Conservation (phyloP, 352 stramenopile genomes). For the Phytopythium helicoides region DNA sequence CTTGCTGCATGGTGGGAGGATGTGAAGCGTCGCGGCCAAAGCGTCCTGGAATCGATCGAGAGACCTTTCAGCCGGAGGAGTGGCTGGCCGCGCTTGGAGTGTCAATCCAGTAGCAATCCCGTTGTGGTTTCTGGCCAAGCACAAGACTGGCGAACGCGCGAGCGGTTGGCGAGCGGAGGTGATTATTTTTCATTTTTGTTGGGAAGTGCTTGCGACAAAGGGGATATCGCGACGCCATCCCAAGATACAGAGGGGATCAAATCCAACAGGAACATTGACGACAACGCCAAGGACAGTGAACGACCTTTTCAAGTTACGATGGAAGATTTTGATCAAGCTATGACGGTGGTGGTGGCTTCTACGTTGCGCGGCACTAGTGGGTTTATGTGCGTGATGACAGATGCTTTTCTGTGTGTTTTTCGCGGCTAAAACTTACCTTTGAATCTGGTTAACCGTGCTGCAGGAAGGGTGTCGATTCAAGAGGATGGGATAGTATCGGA, state of each 20-base stretch:
- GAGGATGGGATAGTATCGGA: conserved; percentile 75
- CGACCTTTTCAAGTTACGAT: conserved; percentile 54
- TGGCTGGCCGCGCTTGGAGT: conserved; percentile 54
- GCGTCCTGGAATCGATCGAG: conserved; percentile 19
- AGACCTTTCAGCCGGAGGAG: conserved; percentile 32
- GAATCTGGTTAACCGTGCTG: conserved; percentile 5
- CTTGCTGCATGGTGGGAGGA: conserved; percentile 56
- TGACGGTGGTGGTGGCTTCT: conserved; percentile 64
- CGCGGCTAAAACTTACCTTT: conserved; percentile 5
- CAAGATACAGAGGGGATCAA: too few species aligned
- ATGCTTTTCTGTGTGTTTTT: not conserved
- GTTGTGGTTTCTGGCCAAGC: conserved; percentile 63
- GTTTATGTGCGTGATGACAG: conserved; percentile 39
- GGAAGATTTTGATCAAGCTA: conserved; percentile 73
- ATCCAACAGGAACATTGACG: too few species aligned
- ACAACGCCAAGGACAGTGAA: conserved; percentile 1
- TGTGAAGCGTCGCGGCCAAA: conserved; percentile 44
- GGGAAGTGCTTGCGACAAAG: conserved; percentile 1
- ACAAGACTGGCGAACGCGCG: conserved; percentile 8
- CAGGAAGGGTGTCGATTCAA: conserved; percentile 56
- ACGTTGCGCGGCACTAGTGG: conserved; percentile 55
- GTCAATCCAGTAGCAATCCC: conserved; percentile 61
- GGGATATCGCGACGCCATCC: not conserved
- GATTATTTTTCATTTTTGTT: conserved; percentile 55
- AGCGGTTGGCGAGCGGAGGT: conserved; percentile 1